Evolutionary conservation across 768 basidiomycete genomes (phyloP), one percentile per base, ranked within the genome.

Genomic region (Pholiota conissans): DNA sequence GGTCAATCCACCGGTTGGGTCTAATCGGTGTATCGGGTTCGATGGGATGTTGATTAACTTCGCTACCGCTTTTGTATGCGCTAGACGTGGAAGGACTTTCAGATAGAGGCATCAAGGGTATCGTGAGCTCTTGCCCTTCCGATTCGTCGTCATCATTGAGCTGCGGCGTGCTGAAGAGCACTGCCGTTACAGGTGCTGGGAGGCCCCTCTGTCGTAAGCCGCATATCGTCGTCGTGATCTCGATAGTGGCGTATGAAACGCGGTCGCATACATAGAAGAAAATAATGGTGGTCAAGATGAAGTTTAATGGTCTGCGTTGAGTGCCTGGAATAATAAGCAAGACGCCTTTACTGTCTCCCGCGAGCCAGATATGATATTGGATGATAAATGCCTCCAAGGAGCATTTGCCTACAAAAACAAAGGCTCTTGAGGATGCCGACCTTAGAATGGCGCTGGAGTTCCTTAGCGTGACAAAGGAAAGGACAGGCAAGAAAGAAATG

Each of bases 331-430:
- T 74, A 49, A 95, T 81, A 48, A 93, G 72, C 22, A 96, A 79
- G 57, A 95, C 78, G 16, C 90, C 89, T 69, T 90, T 90, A 29
- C 88, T 91, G 65, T 94, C 91, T 3, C 80, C 90, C 0, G 90
- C 93, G 30, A 94, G 77, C 91, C 91, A 94, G 42, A 91, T 74
- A 65, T 92, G 93, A 69, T 87, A 95, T 67, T 96, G 93, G 57
- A 95, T 83, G 66, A 95, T 89, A 70, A 95, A 97, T 0, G 93
- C 89, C 73, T 97, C 94, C 53, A 96, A 80, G 4, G 93, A 95
- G 72, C 91, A 94, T 67, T 78, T 85, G 37, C 94, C 94, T 51
- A 95, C 79, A 73, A 91, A 93, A 24, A 84, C 84, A 74, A 94
- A 95, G 27, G 84, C 71, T 13, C 75, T 77, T 10, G 87, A 90